phyloP scores from a whole-genome alignment of 139 green algal species.

The Chlorella sorokiniana region DNA sequence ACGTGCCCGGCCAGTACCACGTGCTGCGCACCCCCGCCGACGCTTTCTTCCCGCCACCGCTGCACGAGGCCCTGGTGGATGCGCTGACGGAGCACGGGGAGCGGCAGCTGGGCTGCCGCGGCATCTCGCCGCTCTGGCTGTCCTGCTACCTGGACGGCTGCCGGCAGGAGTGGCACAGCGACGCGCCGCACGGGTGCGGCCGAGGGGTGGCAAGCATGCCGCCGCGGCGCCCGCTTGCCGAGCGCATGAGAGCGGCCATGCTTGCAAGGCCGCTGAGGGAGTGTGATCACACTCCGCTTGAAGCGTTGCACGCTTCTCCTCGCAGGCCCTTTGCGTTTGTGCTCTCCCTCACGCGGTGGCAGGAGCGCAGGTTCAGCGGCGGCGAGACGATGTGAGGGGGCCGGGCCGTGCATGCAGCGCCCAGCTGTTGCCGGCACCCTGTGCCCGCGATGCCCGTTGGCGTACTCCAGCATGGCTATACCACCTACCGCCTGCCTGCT shows the following conservation, averaged over 20 bases:
- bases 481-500: no score
- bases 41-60: conserved; percentile 59
- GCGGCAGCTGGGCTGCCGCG: conserved; percentile 69
- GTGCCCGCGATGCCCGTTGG: no score
- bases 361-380: conserved; percentile 63
- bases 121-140: conserved; percentile 87
- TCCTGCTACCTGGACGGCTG: conserved; percentile 74
- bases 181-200: conserved; percentile 1
- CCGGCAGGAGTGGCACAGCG: conserved; percentile 38
- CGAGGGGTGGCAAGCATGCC: background rate
- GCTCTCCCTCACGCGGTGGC: conserved; percentile 76
- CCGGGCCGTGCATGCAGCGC: background rate
- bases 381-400: conserved; percentile 72
- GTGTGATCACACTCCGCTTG: background rate
- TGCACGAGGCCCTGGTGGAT: conserved; percentile 67
- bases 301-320: conserved; percentile 25
- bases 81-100: conserved; percentile 73
- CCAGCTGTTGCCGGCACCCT: no score
- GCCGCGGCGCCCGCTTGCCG: no score
- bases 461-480: no score
- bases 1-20: conserved; percentile 79
- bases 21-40: conserved; percentile 65
- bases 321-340: conserved; percentile 88
- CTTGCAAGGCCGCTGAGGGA: no score
- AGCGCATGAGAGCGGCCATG: no score